Percentiles rank a stretch among this genome's conserved stretches.
These are phyloP conservation scores for Stephanocyclus meneghinianus DNA, from an alignment of 352 stramenopile genomes.

Conservation along the genomic window DNA sequence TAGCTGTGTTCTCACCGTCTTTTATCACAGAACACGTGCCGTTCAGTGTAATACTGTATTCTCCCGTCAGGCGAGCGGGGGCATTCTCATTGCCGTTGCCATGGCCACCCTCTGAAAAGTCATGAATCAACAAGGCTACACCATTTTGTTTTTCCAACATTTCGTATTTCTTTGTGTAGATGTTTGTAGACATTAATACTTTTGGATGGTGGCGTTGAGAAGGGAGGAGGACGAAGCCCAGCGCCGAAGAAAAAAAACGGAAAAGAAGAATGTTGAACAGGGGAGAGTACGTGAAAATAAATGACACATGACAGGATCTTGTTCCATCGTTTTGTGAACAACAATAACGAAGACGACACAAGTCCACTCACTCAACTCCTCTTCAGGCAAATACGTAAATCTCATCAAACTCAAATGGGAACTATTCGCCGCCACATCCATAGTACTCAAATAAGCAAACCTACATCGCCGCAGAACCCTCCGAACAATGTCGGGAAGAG, in stretches of 20 bases:
- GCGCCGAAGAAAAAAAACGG: constrained; percentile 12
- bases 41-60: constrained; percentile 66
- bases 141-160: constrained; percentile 58
- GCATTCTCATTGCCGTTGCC: neutral
- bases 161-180: constrained; percentile 65
- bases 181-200: constrained; percentile 61
- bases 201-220: neutral
- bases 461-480: constrained; percentile 47
- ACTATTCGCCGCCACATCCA: constrained; percentile 34
- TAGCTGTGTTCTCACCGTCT: constrained; percentile 24
- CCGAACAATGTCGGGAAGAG: constrained; percentile 51
- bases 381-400: constrained; percentile 62
- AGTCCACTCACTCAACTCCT: constrained; percentile 29
- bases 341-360: neutral
- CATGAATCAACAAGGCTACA: constrained; percentile 64
- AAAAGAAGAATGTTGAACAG: constrained; percentile 1
- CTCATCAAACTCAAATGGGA: constrained; percentile 65
- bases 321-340: neutral
- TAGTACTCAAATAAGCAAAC: constrained; percentile 64
- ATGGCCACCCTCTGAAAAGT: constrained; percentile 39
- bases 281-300: neutral
- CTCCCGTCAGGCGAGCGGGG: constrained; percentile 12
- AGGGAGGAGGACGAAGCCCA: too few species aligned
- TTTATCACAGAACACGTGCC: constrained; percentile 54
- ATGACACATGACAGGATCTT: neutral